A percentile compares a stretch with the other conserved stretches of the same genome.
Conservation (phyloP, 176 grass and related monocot genomes). For the Eleusine coracana region DNA sequence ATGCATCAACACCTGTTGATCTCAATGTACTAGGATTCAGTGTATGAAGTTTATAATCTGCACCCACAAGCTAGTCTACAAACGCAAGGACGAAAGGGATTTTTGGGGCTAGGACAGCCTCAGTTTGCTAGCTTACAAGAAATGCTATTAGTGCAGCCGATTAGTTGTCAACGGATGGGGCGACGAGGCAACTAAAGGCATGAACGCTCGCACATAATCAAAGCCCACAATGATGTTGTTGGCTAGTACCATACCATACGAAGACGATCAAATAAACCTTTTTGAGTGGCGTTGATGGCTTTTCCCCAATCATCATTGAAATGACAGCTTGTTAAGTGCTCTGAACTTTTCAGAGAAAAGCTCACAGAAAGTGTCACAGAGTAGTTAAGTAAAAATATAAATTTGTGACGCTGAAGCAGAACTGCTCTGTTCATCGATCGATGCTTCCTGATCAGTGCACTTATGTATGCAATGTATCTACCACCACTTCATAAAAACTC, state of each 20-base stretch:
- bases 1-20: constrained; percentile 11
- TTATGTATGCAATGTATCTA: background rate
- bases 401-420: constrained; percentile 30
- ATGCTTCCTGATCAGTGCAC: background rate
- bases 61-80: background rate
- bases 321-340: constrained; percentile 13
- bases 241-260: background rate
- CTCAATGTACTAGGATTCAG: constrained; percentile 17
- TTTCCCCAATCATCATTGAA: constrained; percentile 22
- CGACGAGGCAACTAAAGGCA: background rate
- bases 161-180: constrained; percentile 20
- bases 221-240: constrained; percentile 20
- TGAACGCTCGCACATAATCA: background rate
- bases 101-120: background rate
- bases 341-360: constrained; percentile 33
- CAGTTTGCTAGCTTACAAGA: background rate
- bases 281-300: constrained; percentile 24
- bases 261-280: background rate
- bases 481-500: background rate
- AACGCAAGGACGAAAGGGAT: background rate
- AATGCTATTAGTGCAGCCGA: background rate
- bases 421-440: background rate
- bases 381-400: constrained; percentile 24
- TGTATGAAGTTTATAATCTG: background rate
- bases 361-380: background rate